These are phyloP conservation scores for Paramecium bursaria DNA, from an alignment of 73 alveolate species.

Conservation along the genomic window DNA sequence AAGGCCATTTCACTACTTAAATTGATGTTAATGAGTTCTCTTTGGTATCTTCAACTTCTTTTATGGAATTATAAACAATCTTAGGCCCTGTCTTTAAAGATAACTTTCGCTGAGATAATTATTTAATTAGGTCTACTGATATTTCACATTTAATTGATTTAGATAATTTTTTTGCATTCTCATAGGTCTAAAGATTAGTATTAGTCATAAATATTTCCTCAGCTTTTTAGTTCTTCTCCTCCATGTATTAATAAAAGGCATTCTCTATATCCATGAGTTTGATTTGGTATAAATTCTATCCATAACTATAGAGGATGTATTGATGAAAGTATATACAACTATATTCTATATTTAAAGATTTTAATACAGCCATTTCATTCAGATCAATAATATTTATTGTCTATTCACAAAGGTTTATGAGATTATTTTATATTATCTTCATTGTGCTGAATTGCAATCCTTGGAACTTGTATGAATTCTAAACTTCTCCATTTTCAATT, in stretches of 20 bases:
- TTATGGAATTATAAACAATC: too few species aligned
- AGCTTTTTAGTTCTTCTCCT: not conserved
- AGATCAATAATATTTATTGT: not conserved
- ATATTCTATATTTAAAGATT: not conserved
- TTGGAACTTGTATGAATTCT: constrained; percentile 8
- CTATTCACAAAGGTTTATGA: not conserved
- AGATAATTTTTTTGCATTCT: constrained; percentile 17
- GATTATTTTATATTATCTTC: not conserved
- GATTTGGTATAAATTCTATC: not conserved
- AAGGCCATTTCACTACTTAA: too few species aligned
- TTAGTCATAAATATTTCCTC: not conserved
- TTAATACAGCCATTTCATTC: constrained; percentile 18
- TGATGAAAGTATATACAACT: not conserved
- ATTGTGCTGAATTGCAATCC: constrained; percentile 21
- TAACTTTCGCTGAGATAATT: too few species aligned
- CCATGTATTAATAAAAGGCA: constrained; percentile 5
- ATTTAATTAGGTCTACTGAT: too few species aligned
- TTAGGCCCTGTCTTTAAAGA: too few species aligned
- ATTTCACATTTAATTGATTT: not conserved
- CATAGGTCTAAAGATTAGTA: not conserved
- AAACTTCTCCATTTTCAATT: constrained; percentile 44
- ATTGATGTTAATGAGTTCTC: too few species aligned
- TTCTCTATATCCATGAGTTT: not conserved
- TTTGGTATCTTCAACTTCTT: too few species aligned
- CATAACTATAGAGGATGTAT: not conserved